phyloP scores from a whole-genome alignment of 108 stramenopile species.

The Mayamaea pseudoterrestris region DNA sequence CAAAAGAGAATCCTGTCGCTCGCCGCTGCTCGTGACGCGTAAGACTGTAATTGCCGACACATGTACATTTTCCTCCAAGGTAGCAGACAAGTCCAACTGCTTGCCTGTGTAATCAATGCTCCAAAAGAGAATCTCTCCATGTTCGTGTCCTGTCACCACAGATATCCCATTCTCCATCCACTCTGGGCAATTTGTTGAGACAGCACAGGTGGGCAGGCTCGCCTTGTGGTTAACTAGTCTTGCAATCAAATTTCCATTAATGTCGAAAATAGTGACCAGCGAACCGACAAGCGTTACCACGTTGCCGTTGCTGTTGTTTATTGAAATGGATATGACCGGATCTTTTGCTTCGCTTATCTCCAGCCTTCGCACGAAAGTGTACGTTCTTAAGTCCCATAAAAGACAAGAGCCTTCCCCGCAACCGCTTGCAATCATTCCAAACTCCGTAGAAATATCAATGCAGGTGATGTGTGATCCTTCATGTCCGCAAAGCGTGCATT shows the following conservation, averaged over 20 bases:
- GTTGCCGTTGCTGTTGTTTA: slow-evolving; percentile 85
- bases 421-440: slow-evolving; percentile 82
- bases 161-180: slow-evolving; percentile 90
- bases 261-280: slow-evolving; percentile 71
- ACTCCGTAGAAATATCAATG: slow-evolving; percentile 70
- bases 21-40: slow-evolving; percentile 34
- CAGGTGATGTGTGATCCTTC: slow-evolving; percentile 79
- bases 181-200: slow-evolving; percentile 83
- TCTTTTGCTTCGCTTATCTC: slow-evolving; percentile 25
- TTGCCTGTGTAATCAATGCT: slow-evolving; percentile 46
- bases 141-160: slow-evolving; percentile 86
- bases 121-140: slow-evolving; percentile 91
- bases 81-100: slow-evolving; percentile 36
- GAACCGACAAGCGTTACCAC: slow-evolving; percentile 72
- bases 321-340: slow-evolving; percentile 43
- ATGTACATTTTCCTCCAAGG: slow-evolving; percentile 60
- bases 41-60: slow-evolving; percentile 67
- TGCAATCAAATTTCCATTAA: slow-evolving; percentile 83
- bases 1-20: slow-evolving; percentile 73
- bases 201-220: slow-evolving; percentile 57
- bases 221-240: slow-evolving; percentile 34
- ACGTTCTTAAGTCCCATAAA: slow-evolving; percentile 85
- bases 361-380: slow-evolving; percentile 77
- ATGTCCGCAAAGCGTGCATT: slow-evolving; percentile 83
- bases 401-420: slow-evolving; percentile 81